Base-by-base conservation (phyloP, 345 rosid genomes). In the Fremontodendron californicum region DNA sequence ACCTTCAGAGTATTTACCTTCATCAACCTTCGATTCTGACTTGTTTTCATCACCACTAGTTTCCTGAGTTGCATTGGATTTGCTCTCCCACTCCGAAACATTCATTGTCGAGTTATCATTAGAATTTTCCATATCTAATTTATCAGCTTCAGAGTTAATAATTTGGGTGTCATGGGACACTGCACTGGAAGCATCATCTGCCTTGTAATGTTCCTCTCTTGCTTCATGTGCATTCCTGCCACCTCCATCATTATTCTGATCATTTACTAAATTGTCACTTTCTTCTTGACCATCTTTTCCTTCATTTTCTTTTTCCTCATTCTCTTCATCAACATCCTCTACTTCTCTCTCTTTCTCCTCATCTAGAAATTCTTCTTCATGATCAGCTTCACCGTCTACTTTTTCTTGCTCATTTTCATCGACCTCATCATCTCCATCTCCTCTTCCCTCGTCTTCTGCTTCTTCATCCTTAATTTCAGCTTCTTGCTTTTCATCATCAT, bases 121-220 rank as follows among this genome's bases (percentile, higher is more conserved):
- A 9, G 85, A 85, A 78, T 82, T 82, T 6, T 78, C 88, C 16
- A 60, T 70, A 71, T 76, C 81, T 75, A 55, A 78, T 68, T 88
- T 87, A 74, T 85, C 77, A 9, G 78, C 75, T 69, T 85, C 92
- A 23, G 85, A 54, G 75, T 67, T 78, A 35, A 78, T 66, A 25
- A 63, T 73, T 67, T 82, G 86, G 23, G 84, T 69, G 69, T 91
- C 97, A 69, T 95, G 98, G 42, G 97, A 81, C 63, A 95, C 99
- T 19, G 98, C 99, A 83, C 96, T 95, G 31, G 99, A 95, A 80
- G 98, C 99, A 85, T 95, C 99, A 78, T 95, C 99, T 86, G 63
- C 63, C 16, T 57, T 57, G 63, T 57, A 57, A 57, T 57, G 16
- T 33, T 57, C 63, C 16, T 57, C 63, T 57, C 63, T 57, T 5